Evolutionary conservation across 345 rosid genomes (phyloP).

Genomic region (Lagerstroemia speciosa): DNA sequence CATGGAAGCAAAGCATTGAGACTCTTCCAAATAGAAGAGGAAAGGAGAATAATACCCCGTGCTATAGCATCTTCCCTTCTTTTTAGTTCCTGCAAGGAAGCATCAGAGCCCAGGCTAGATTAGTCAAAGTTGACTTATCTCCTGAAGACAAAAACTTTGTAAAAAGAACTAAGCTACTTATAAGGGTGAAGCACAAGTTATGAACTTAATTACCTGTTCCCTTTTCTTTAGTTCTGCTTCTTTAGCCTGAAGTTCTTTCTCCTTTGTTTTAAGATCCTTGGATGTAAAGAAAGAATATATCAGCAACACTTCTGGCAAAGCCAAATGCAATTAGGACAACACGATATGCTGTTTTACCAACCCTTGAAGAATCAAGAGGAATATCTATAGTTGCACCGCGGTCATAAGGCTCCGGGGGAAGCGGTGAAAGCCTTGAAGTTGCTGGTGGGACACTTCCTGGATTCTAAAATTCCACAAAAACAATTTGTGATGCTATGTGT

Average conservation of each 20-base stretch:
- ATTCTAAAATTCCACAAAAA: conserved; percentile 38
- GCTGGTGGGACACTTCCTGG: conserved; percentile 69
- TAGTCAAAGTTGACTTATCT: background rate
- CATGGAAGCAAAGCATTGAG: background rate
- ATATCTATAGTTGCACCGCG: conserved; percentile 79
- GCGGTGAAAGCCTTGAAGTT: conserved; percentile 71
- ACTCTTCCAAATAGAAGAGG: background rate
- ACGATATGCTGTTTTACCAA: conserved; percentile 7
- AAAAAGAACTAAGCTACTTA: background rate
- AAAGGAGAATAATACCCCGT: conserved; percentile 22
- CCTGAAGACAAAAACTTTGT: background rate
- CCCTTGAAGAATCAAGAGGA: conserved; percentile 77
- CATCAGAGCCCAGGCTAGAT: conserved; percentile 5
- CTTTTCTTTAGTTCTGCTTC: conserved; percentile 79
- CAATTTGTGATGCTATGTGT: conserved; percentile 8
- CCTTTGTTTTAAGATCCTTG: conserved; percentile 81
- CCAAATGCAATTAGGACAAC: conserved; percentile 1
- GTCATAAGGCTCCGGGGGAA: conserved; percentile 91
- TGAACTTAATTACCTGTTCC: conserved; percentile 51
- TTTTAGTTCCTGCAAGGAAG: conserved; percentile 60
- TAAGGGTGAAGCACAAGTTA: background rate
- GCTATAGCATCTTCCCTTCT: conserved; percentile 81
- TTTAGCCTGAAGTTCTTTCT: conserved; percentile 88
- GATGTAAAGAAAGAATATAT: background rate
- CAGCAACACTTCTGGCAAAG: conserved; percentile 1